These are phyloP conservation scores for Straminergon stramineum DNA, from an alignment of 225 moss, liverwort and hornwort species.

Conservation along the genomic window DNA sequence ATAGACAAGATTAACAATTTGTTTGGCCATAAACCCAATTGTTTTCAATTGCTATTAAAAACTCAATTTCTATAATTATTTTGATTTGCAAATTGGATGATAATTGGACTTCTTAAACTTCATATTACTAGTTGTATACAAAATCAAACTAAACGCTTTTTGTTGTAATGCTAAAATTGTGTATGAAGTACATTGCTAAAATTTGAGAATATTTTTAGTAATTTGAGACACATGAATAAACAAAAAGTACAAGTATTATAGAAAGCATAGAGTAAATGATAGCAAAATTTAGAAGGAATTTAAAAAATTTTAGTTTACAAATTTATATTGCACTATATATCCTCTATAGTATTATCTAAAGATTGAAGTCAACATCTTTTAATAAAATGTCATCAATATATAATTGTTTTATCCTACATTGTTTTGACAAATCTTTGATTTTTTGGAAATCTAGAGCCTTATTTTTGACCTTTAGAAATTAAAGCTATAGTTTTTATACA, in stretches of 20 bases:
- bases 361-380: background rate
- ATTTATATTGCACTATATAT: background rate
- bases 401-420: background rate
- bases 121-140: background rate
- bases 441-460: background rate
- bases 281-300: background rate
- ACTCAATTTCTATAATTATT: background rate
- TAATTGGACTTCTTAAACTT: background rate
- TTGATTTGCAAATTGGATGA: background rate
- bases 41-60: background rate
- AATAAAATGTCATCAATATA: background rate
- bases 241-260: background rate
- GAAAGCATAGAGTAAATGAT: background rate
- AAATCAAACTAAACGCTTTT: background rate
- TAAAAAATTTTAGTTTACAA: background rate
- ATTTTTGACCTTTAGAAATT: background rate
- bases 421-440: background rate
- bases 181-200: background rate
- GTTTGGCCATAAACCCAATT: background rate
- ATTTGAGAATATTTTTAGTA: rapidly evolving
- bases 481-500: background rate
- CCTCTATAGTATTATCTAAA: background rate
- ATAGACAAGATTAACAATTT: background rate
- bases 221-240: background rate
- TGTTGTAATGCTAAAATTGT: background rate